Conservation (phyloP, 345 rosid genomes). For the Physaria fendleri region DNA sequence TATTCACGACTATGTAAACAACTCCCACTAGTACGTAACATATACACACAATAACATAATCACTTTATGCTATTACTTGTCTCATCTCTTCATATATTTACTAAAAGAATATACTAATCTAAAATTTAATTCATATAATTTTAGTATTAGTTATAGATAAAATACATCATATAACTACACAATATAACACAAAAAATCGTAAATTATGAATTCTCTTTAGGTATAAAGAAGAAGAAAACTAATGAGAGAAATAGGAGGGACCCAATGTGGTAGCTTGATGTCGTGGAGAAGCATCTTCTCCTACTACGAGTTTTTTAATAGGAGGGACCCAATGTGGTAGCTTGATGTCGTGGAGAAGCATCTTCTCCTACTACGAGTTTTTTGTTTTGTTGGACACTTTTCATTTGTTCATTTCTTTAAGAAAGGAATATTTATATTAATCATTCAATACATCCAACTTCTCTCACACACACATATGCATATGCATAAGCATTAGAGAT, state of each 20-base stretch:
- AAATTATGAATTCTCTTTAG: neutral
- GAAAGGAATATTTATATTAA: constrained; percentile 33
- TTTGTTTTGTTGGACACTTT: constrained; percentile 27
- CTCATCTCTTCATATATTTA: neutral
- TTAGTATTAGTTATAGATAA: neutral
- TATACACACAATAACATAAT: neutral
- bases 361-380: constrained; percentile 31
- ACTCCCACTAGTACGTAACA: neutral
- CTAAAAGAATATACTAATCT: neutral
- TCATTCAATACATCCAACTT: constrained; percentile 34
- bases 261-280: constrained; percentile 30
- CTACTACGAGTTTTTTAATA: constrained; percentile 27
- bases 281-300: constrained; percentile 36
- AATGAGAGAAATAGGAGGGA: constrained; percentile 23
- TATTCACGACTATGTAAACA: neutral
- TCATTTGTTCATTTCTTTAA: constrained; percentile 31
- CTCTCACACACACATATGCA: constrained; percentile 21
- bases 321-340: constrained; percentile 27
- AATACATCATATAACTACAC: too few species aligned
- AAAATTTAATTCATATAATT: neutral
- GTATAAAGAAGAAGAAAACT: constrained; percentile 35
- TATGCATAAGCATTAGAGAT: constrained; percentile 4
- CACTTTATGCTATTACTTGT: neutral
- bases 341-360: constrained; percentile 37
- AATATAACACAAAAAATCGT: too few species aligned